Conservation (phyloP, 2,329 filamentous ascomycete genomes). For the Trichoderma semiorbis region DNA sequence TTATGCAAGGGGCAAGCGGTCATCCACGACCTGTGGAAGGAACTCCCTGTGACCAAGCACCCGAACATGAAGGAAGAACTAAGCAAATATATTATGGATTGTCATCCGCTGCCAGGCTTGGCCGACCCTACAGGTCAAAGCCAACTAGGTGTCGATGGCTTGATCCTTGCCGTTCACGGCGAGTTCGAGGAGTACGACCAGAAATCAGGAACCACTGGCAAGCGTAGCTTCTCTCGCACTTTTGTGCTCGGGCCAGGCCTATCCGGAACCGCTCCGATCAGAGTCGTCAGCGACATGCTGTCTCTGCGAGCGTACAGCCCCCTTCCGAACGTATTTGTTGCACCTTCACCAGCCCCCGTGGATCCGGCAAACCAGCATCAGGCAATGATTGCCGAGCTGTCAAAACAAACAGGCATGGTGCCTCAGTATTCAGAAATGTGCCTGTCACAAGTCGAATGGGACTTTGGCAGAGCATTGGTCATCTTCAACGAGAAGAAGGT, state of each 20-base stretch:
- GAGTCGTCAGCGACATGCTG: constrained; percentile 77
- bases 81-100: constrained; percentile 79
- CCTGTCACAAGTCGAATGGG: constrained; percentile 74
- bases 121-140: constrained; percentile 65
- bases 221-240: constrained; percentile 77
- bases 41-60: constrained; percentile 70
- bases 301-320: constrained; percentile 64
- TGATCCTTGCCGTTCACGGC: constrained; percentile 76
- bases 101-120: constrained; percentile 68
- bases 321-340: constrained; percentile 43
- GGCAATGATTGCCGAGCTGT: constrained; percentile 71
- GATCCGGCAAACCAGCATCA: constrained; percentile 50
- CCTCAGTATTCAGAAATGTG: constrained; percentile 77
- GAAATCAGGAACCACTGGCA: constrained; percentile 52
- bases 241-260: constrained; percentile 75
- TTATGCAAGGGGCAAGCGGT: constrained; percentile 57
- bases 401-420: constrained; percentile 76
- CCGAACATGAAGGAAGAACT: constrained; percentile 64
- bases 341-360: constrained; percentile 23
- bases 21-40: constrained; percentile 66
- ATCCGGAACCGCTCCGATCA: constrained; percentile 59
- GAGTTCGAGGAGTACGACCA: constrained; percentile 74
- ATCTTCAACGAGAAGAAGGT: constrained; percentile 77
- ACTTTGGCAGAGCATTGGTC: constrained; percentile 69
- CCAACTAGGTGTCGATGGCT: constrained; percentile 66